Evolutionary conservation across 352 stramenopile genomes (phyloP), one percentile per base, ranked within the genome.

Genomic region (Phytopythium delawarense): DNA sequence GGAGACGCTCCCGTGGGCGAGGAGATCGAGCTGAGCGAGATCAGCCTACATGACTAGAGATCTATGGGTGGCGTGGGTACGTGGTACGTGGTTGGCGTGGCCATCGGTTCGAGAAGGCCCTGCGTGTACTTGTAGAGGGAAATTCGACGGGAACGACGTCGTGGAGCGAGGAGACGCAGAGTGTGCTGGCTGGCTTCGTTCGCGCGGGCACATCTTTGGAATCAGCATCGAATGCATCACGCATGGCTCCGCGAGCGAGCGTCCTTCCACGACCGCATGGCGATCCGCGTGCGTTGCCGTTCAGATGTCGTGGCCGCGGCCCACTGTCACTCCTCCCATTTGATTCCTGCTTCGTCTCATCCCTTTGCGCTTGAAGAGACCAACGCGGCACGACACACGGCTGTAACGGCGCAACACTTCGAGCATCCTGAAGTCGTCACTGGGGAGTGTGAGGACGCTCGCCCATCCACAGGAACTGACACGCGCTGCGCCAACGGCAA

Each of bases 21-120:
- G 34, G 69, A 66, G 11, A 58, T 78, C 35, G 75, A 87, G 64
- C 53, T 87, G 61, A 84, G 75, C 59, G 77, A 87, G 53, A 83
- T 87, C 49, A 87, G 69, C 44, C 49, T 87, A 59, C 71, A 72
- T 42, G 76, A 87, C 23, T 57, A 57, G 51, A 40, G 7, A 20
- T n/a, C 8, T 28, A 57, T 75, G 62, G 57, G 21, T 20, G 42
- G 6, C 15, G 50, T 28, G 16, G 34, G 16, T 34, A 40, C 35
- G 35, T 25, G 34, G 16, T 34, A 40, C 35, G 35, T 40, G 35
- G 35, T 51, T 40, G 18, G 32, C 23, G 45, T 60, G 13, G 20
- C 15, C 35, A 49, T 60, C 8, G 9, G 12, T 12, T 16, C n/a
- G n/a, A 30, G 9, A 11, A 9, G 23, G 42, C 6, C 42, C 5